Evolutionary conservation across 352 stramenopile species (phyloP).

Genomic region (Pythium oligandrum): DNA sequence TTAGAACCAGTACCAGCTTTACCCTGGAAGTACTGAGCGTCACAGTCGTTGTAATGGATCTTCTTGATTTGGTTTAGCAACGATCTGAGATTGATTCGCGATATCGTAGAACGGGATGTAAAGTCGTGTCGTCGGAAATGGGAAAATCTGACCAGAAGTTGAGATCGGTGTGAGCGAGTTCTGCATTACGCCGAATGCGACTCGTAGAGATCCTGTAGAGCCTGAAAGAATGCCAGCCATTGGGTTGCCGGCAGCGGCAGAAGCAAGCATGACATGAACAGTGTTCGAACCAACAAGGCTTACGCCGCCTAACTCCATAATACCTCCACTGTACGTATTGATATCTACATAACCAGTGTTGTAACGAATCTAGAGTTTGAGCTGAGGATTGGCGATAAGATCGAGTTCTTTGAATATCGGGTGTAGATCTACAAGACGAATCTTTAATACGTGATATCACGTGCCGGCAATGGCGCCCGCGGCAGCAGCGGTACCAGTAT

Average conservation of each 20-base stretch:
- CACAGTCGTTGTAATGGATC: slow-evolving; percentile 17
- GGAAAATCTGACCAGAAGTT: slow-evolving; percentile 4
- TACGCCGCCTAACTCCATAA: slow-evolving; percentile 4
- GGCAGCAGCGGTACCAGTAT: slow-evolving; percentile 5
- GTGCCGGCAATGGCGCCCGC: slow-evolving; percentile 5
- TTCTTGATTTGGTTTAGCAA: slow-evolving; percentile 23
- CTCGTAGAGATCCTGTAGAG: no score
- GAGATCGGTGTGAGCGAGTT: slow-evolving; percentile 8
- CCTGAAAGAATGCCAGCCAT: no score
- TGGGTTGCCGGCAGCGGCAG: no score
- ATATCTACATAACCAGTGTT: no score
- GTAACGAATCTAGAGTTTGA: slow-evolving; percentile 10
- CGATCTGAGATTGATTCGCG: slow-evolving; percentile 12
- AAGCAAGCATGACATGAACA: no score
- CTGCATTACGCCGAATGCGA: slow-evolving; percentile 16
- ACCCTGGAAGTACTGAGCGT: slow-evolving; percentile 17
- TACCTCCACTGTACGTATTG: no score
- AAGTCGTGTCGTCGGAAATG: slow-evolving; percentile 13
- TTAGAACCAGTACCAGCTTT: slow-evolving; percentile 13
- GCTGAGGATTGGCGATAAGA: slow-evolving; percentile 16
- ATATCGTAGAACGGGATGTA: slow-evolving; percentile 29
- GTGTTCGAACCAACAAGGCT: slow-evolving; percentile 2
- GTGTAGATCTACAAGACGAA: slow-evolving; percentile 16
- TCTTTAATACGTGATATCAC: no score
- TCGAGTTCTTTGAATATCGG: slow-evolving; percentile 22